phyloP scores from a whole-genome alignment of 2,329 filamentous ascomycete species.

The Fusarium sp. region DNA sequence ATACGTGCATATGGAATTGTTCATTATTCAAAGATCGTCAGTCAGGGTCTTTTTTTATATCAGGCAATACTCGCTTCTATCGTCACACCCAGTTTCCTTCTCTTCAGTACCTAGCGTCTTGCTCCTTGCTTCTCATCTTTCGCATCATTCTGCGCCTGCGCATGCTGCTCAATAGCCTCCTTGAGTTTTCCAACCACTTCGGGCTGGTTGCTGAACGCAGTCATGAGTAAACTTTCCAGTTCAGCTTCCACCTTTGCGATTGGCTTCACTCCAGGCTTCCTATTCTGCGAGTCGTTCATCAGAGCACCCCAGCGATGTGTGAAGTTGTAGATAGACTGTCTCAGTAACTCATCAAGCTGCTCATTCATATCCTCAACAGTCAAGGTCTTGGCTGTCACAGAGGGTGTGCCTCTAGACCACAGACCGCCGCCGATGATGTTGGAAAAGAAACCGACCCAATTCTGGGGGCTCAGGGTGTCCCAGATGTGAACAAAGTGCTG shows the following conservation, averaged over 20 bases:
- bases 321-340: constrained; percentile 70
- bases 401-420: constrained; percentile 53
- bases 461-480: constrained; percentile 68
- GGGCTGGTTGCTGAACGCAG: constrained; percentile 67
- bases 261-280: constrained; percentile 60
- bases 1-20: neutral
- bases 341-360: constrained; percentile 69
- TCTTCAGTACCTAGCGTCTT: constrained; percentile 44
- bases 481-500: constrained; percentile 73
- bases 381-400: constrained; percentile 52
- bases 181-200: constrained; percentile 68
- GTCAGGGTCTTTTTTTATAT: constrained; percentile 7
- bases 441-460: constrained; percentile 67
- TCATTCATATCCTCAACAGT: constrained; percentile 69
- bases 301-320: constrained; percentile 67
- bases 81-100: neutral
- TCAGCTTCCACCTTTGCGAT: constrained; percentile 64
- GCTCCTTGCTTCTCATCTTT: constrained; percentile 49
- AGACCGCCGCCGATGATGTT: constrained; percentile 65
- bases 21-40: neutral
- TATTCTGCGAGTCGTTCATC: constrained; percentile 58
- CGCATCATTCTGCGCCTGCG: constrained; percentile 60
- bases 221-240: constrained; percentile 64
- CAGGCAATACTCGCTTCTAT: constrained; percentile 10
- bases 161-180: constrained; percentile 68